phyloP scores from a whole-genome alignment of 2,329 filamentous ascomycete species.

The Stromatinia cepivora region DNA sequence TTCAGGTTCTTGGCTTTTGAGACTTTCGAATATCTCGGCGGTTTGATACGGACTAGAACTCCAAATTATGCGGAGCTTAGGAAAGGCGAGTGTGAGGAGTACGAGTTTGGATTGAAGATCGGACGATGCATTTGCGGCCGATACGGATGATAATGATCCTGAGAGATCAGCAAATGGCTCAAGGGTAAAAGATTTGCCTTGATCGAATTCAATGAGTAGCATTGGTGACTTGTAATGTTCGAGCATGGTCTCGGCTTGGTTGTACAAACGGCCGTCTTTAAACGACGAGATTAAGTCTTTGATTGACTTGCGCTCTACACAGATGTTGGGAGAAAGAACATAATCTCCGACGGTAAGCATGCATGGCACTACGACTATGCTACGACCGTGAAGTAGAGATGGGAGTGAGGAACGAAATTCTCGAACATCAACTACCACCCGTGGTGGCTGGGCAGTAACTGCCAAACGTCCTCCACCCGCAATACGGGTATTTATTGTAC shows the following conservation, averaged over 20 bases:
- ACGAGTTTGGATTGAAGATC: constrained; percentile 92
- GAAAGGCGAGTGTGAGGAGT: constrained; percentile 88
- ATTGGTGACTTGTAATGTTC: constrained; percentile 87
- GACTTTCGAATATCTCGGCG: constrained; percentile 90
- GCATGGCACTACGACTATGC: constrained; percentile 86
- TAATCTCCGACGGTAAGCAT: constrained; percentile 98
- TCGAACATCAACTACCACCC: constrained; percentile 91
- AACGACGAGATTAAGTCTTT: constrained; percentile 90
- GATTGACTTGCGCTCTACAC: constrained; percentile 91
- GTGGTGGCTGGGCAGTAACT: constrained; percentile 82
- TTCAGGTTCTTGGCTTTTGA: constrained; percentile 87
- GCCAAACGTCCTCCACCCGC: constrained; percentile 84
- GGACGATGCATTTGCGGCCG: constrained; percentile 59
- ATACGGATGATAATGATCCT: constrained; percentile 62
- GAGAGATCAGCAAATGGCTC: constrained; percentile 73
- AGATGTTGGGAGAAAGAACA: constrained; percentile 85
- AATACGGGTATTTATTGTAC: constrained; percentile 94
- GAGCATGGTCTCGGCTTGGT: constrained; percentile 91
- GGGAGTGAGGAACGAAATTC: constrained; percentile 94
- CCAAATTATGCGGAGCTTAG: constrained; percentile 89
- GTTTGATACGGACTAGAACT: constrained; percentile 91
- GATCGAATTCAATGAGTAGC: constrained; percentile 96
- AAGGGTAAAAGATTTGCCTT: constrained; percentile 95
- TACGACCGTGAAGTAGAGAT: constrained; percentile 84
- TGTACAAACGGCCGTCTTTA: constrained; percentile 86